Evolutionary conservation across 371 early-diverging fungal genomes (phyloP), one percentile per base, ranked within the genome.

Genomic region (Apophysomyces elegans): DNA sequence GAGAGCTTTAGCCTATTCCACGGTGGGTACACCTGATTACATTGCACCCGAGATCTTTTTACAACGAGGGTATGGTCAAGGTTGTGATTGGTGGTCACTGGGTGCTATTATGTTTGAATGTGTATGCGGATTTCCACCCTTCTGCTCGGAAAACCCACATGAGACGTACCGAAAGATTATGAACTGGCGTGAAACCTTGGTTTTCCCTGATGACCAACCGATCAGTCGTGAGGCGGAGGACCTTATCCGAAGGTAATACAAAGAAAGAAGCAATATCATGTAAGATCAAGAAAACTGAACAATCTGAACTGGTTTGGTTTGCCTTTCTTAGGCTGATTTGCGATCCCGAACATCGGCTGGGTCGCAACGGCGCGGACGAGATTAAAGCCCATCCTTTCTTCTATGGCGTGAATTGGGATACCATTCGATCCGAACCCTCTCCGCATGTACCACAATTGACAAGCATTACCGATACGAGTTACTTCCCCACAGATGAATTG

Each of bases 21-120:
- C 96, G 0, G 98, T 98, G 1, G 99, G 99, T 7, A 98, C 99
- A 1, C 96, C 97, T 0, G 98, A 99, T 77, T 97, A 97, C 72
- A 96, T 99, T 82, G 98, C 98, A 14, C 96, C 97, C 11, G 98
- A 98, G 79, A 93, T 97, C 61, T 97, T 97, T 73, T 72, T 91
- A 69, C 93, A 93, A 58, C 89, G 91, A 59, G 97, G 99, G 2
- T 99, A 99, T 83, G 94, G 96, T 50, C 93, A 95, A 75, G 95
- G 94, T 50, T 97, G 96, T 72, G 99, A 99, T 85, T 97, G 98
- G 94, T 99, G 99, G 99, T 94, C 97, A 7, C 77, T 99, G 5
- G 99, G 99, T 5, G 96, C 98, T 3, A 95, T 99, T 67, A 92
- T 99, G 88, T 99, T 93, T 77, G 99, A 99, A 76, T 91, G 98